Percentiles rank a stretch among this genome's conserved stretches.
phyloP scores from a whole-genome alignment of 805 yeast genomes.

The Starmerella scarabaei region DNA sequence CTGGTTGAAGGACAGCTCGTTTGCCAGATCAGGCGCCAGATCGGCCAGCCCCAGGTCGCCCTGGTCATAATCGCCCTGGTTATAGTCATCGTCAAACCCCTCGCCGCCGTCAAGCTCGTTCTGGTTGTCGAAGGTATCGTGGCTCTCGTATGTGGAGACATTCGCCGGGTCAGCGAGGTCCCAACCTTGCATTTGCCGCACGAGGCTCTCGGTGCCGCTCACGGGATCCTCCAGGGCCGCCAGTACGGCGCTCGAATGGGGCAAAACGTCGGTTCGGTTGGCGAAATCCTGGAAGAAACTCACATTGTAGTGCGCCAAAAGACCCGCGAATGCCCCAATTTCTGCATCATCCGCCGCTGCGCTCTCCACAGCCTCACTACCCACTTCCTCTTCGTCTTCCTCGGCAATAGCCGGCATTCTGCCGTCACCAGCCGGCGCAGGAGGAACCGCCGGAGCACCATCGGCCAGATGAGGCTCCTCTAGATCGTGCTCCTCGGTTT shows the following conservation, averaged over 20 bases:
- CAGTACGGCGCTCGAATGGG: slow-evolving; percentile 7
- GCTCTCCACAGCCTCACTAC: neutral
- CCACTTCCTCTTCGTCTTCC: slow-evolving; percentile 30
- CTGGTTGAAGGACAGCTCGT: slow-evolving; percentile 22
- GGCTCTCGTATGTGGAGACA: slow-evolving; percentile 1
- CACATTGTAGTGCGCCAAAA: slow-evolving; percentile 11
- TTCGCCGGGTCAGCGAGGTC: slow-evolving; percentile 13
- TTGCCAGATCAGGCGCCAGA: slow-evolving; percentile 1
- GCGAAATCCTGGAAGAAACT: slow-evolving; percentile 22
- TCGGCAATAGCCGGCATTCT: slow-evolving; percentile 6
- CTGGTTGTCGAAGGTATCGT: neutral
- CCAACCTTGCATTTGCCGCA: slow-evolving; percentile 18
- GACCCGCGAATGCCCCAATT: neutral
- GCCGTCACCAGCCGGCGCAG: neutral
- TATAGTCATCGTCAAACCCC: slow-evolving; percentile 1
- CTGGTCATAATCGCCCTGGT: neutral
- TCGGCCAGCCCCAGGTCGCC: slow-evolving; percentile 2
- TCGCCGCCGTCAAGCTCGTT: neutral
- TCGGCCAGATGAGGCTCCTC: neutral
- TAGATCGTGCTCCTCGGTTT: slow-evolving; percentile 29
- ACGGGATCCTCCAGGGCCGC: slow-evolving; percentile 16
- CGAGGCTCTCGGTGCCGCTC: slow-evolving; percentile 14
- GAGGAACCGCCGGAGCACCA: neutral
- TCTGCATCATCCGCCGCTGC: neutral
- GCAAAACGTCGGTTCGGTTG: slow-evolving; percentile 16